Base-by-base conservation (phyloP, 2,329 filamentous ascomycete species). In the Fusarium graminum region DNA sequence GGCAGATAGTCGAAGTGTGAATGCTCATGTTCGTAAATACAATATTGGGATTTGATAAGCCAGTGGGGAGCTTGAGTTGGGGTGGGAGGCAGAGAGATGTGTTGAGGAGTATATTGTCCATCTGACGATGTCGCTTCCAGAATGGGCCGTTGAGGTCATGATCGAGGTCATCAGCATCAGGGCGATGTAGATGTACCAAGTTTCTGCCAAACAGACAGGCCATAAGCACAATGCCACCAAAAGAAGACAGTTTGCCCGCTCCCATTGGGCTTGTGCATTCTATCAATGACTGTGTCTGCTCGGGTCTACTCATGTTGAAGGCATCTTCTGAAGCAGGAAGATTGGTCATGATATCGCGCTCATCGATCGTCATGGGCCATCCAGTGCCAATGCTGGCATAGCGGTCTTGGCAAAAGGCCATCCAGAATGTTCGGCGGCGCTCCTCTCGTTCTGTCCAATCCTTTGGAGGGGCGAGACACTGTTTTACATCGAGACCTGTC, bases 11-110 rank as follows among this genome's bases (percentile, higher is more conserved):
- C 1, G 94, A 97, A 0, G 95, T 97, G 76, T 98, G 94, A 30
- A 99, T 93, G 74, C 92, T 93, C 93, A 99, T 97, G 73, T 98
- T 98, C 57, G 92, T 88, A 76, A 97, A 98, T 6, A 98, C 88
- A 52, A 94, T 88, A 67, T 97, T 98, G 5, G 93, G 86, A 72
- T 94, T 91, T 16, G 83, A 81, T 32, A 97, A 80, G 1, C 92
- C 93, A 16, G 81, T 80, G 0, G 95, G 93, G 30, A 98, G 82
- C 69, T 94, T 92, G 30, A 98, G 84, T 67, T 91, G 85, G 32
- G 87, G 84, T 0, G 95, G 94, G n/a, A 98, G 82, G 39, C 90
- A 90, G 17, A 98, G 85, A 0, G 92, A 90, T 1, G 92, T 96
- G 75, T 95, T 95, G 57, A 97, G 87, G 4, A 99, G 83, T 59